These are phyloP conservation scores for Hypoxylon lienhwacheense DNA, from an alignment of 495 filamentous ascomycete genomes.

Conservation along the genomic window DNA sequence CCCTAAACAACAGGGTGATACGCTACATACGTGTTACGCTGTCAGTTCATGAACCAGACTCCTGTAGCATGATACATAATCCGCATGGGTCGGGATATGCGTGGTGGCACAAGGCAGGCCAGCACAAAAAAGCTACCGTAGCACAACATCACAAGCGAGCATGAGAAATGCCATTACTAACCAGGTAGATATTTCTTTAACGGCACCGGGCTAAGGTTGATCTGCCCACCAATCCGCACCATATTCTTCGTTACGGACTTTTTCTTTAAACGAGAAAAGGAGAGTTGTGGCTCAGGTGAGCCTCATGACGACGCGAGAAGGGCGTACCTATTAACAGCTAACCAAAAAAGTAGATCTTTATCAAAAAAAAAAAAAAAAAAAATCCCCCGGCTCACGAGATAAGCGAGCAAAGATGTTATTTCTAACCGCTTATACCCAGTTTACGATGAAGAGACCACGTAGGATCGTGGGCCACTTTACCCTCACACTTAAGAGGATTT, in stretches of 20 bases:
- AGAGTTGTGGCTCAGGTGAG: slow-evolving; percentile 18
- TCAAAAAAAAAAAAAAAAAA: too few relatives aligned
- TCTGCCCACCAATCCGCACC: slow-evolving; percentile 19
- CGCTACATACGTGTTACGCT: slow-evolving; percentile 10
- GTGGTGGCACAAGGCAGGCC: slow-evolving; percentile 22
- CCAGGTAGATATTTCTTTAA: slow-evolving; percentile 17
- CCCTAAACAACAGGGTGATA: slow-evolving; percentile 8
- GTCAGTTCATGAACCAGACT: slow-evolving; percentile 20
- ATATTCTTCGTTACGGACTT: slow-evolving; percentile 18
- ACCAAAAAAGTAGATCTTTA: neutral
- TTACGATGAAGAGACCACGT: slow-evolving; percentile 5
- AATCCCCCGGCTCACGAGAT: too few relatives aligned
- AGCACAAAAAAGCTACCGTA: slow-evolving; percentile 22
- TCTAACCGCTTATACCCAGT: neutral
- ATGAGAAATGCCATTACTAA: slow-evolving; percentile 6
- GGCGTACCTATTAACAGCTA: neutral
- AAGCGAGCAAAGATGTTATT: neutral
- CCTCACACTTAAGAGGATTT: slow-evolving; percentile 30
- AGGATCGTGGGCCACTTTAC: slow-evolving; percentile 10
- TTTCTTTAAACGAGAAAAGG: slow-evolving; percentile 1
- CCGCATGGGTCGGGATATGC: slow-evolving; percentile 26
- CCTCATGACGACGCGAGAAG: slow-evolving; percentile 18
- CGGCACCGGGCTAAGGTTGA: slow-evolving; percentile 6
- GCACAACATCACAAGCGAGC: slow-evolving; percentile 30
- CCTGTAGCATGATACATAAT: slow-evolving; percentile 22